A percentile compares a stretch with the other conserved stretches of the same genome.
These are phyloP conservation scores for Alternaria dauci DNA, from an alignment of 2,329 filamentous ascomycete genomes.

Conservation along the genomic window DNA sequence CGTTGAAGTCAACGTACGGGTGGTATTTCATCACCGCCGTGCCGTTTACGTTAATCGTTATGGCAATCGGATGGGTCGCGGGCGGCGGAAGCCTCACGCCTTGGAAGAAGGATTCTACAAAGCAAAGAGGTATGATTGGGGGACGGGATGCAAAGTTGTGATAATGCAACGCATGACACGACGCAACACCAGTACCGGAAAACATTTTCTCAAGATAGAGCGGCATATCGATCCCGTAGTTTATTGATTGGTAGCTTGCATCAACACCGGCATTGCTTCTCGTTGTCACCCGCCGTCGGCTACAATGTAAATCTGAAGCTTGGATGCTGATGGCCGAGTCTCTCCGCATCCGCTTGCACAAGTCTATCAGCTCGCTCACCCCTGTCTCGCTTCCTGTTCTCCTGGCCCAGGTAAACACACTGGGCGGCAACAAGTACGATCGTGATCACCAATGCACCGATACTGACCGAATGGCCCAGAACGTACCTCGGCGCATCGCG, in stretches of 20 bases:
- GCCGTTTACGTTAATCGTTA: slow-evolving; percentile 40
- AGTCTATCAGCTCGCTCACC: slow-evolving; percentile 35
- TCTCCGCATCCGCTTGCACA: slow-evolving; percentile 31
- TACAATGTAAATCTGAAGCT: slow-evolving; percentile 41
- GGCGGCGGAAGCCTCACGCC: slow-evolving; percentile 14
- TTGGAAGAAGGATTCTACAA: slow-evolving; percentile 7
- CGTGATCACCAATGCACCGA: slow-evolving; percentile 36
- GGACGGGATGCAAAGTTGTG: slow-evolving; percentile 10
- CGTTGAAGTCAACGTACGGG: slow-evolving; percentile 39
- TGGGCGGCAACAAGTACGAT: slow-evolving; percentile 31
- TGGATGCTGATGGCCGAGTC: slow-evolving; percentile 42
- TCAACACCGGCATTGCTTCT: background rate
- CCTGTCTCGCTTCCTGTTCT: slow-evolving; percentile 36
- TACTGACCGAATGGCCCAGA: slow-evolving; percentile 35
- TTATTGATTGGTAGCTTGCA: background rate
- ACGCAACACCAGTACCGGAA: background rate
- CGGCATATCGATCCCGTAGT: background rate
- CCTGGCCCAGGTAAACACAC: slow-evolving; percentile 38
- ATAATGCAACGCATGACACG: background rate
- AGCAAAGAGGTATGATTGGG: slow-evolving; percentile 15
- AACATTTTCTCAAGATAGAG: background rate
- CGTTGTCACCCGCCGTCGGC: background rate
- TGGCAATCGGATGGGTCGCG: slow-evolving; percentile 31
- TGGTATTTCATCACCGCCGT: slow-evolving; percentile 48
- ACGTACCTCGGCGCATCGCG: slow-evolving; percentile 49